Base-by-base conservation (phyloP, 2,329 filamentous ascomycete species). In the Neonectria neomacrospora region DNA sequence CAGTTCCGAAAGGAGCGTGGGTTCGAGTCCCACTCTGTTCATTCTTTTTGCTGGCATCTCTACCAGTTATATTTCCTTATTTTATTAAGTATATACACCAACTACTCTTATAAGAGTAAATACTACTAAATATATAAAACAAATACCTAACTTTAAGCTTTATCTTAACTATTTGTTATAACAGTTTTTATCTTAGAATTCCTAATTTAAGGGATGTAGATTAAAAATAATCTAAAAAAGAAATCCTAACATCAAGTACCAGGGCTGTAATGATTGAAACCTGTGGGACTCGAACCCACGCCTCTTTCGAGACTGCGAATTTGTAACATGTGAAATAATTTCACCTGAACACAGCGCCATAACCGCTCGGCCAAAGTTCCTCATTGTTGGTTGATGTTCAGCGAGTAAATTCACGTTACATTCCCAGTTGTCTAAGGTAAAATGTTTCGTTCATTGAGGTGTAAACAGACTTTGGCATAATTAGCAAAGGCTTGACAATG, bases 241-340 rank as follows among this genome's bases (percentile, higher is more conserved):
- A 32, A 9, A 7, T 32, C 30, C 30, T 32, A 26, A 26, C n/a
- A n/a, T n/a, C n/a, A n/a, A n/a, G n/a, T n/a, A n/a, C n/a, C n/a
- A n/a, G n/a, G n/a, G n/a, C n/a, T n/a, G n/a, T n/a, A n/a, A 16
- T 37, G 14, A 2, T 37, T 41, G 37, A 41, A 18, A 41, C 37
- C 37, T 41, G 44, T 28, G 26, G 44, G 44, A 48, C 44, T 48
- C 44, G 44, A 48, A 48, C 44, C 44, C 26, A 28, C 44, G 44
- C 44, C 44, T 48, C 44, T 48, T 48, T 23, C 44, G 44, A 48
- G 44, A 48, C 44, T 48, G 44, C 44, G 44, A 48, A 48, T 23
- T 34, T 16, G 26, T 48, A 18, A 23, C 22, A 18, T 22, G 22
- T 48, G 44, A 8, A 8, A 23, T 26, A 1, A 48, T 23, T 18